Evolutionary conservation across 352 stramenopile species (phyloP), one percentile per base, ranked within the genome.

Genomic region (Globisporangium mamillatum): DNA sequence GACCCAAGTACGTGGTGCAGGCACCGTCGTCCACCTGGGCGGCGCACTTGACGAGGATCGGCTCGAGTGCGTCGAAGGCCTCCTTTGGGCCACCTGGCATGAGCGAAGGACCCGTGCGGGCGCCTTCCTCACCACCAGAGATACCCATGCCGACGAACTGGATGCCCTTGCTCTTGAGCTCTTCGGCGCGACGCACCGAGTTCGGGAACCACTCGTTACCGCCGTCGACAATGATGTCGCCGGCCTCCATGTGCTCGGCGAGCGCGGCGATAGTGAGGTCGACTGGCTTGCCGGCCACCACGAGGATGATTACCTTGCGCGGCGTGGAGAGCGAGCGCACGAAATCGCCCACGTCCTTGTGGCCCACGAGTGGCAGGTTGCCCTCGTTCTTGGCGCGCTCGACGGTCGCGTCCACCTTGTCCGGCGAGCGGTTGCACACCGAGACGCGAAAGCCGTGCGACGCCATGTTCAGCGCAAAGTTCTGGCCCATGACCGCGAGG

Each of bases 191-290:
- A 60, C 97, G 93, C 71, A 99, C 81, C 25, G 88, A 97, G 82
- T 99, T 99, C 18, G 97, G 96, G 77, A 97, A 99, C 97, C 97
- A 99, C 86, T 99, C 97, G 88, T 99, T 99, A 34, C 98, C 98
- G 52, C 98, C 98, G 80, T 99, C 98, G 41, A 99, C 91, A 70
- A 99, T 97, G 60, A 99, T 93, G 87, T 99, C 98, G 16, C 97
- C 98, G 46, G 82, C 72, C 74, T 98, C 94, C 76, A 98, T 87
- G 81, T 92, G 82, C 71, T 95, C 72, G 1, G 84, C 79, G 24
- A 99, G 81, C 29, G 79, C 75, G 1, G 81, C 84, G 80, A 98
- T 98, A 18, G 91, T 97, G 68, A 84, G 66, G 74, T 98, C 95
- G 32, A 98, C 95, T n/a, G 98, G 93, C 77, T 98, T 97, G 70